These are phyloP conservation scores for Drechslerella coelobrocha DNA, from an alignment of 2,329 filamentous ascomycete genomes.

Conservation along the genomic window DNA sequence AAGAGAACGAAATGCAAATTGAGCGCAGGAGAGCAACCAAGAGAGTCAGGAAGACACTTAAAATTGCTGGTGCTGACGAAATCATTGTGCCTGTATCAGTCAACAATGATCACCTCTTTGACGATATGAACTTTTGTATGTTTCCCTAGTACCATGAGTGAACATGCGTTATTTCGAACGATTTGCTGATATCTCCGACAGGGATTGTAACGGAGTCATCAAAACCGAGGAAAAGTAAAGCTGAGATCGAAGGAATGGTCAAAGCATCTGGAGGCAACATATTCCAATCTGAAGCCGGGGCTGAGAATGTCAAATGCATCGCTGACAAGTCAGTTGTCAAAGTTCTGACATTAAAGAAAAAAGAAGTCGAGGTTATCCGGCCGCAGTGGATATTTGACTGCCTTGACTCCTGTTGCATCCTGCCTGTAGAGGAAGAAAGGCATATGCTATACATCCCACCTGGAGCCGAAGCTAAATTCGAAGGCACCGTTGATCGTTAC, in stretches of 20 bases:
- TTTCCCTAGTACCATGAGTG: background rate
- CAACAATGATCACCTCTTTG: constrained; percentile 56
- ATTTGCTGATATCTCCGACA: constrained; percentile 52
- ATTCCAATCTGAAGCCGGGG: constrained; percentile 73
- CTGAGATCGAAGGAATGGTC: constrained; percentile 78
- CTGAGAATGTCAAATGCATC: constrained; percentile 71
- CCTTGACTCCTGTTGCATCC: constrained; percentile 66
- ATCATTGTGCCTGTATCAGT: constrained; percentile 57
- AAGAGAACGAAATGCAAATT: constrained; percentile 77
- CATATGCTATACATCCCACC: constrained; percentile 76
- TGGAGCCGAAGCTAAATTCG: constrained; percentile 64
- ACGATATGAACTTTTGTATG: constrained; percentile 53
- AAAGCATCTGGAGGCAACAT: constrained; percentile 83
- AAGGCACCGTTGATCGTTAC: constrained; percentile 73
- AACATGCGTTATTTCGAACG: background rate
- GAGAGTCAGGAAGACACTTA: constrained; percentile 71
- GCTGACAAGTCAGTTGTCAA: constrained; percentile 80
- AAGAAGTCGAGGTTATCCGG: constrained; percentile 73
- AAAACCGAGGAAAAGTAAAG: constrained; percentile 76
- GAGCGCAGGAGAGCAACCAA: constrained; percentile 69
- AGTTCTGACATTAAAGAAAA: constrained; percentile 77
- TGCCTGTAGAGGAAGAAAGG: constrained; percentile 67
- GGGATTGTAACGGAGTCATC: constrained; percentile 77
- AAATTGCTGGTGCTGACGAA: constrained; percentile 73
- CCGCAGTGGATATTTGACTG: constrained; percentile 86